Base-by-base conservation (phyloP, 2,329 filamentous ascomycete genomes). In the Pseudogymnoascus sp. region DNA sequence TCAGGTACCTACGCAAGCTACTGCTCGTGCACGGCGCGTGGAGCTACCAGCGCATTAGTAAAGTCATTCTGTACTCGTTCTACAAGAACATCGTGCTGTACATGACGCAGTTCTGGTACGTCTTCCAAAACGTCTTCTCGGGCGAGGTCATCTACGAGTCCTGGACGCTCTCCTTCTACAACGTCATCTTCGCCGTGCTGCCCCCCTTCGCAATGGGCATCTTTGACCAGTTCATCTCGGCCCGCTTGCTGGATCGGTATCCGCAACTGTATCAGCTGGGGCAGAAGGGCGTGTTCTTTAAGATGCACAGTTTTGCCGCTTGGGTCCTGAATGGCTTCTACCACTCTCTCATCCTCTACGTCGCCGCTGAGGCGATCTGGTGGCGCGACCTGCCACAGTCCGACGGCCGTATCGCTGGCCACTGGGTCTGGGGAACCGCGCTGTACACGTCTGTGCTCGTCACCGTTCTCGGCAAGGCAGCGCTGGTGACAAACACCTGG, bases 61-160 rank as follows among this genome's bases (percentile, higher is more conserved):
- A 96, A 78, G 92, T 96, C 63, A 97, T 99, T 70, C 76, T 99
- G 65, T 99, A 96, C 77, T 97, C 94, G 5, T 99, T 97, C 75
- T 99, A 99, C 82, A 99, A 99, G 82, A 99, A 99, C 77, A 97
- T 97, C 68, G 88, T 92, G 18, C 80, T 99, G 65, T 99, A 97
- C 77, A 92, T 99, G 89, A 99, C 95, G 64, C 95, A 99, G 73
- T 99, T 99, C 74, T 99, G 95, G 91, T 97, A 94, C 76, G 90
- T 92, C 0, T 99, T 99, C 79, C 92, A 96, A 83, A 99, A 99
- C 74, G 90, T 90, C 67, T 99, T 97, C 76, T 97, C 93, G 1
- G 94, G 94, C 60, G 88, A 97, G 73, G 91, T 97, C 72, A 97
- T 99, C 72, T 97, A 92, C 82, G 94, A 99, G 77, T 97, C 94